A percentile compares a stretch with the other conserved stretches of the same genome.
Conservation (phyloP, 1,284 basidiomycete species). For the Puccinia brachypodii region DNA sequence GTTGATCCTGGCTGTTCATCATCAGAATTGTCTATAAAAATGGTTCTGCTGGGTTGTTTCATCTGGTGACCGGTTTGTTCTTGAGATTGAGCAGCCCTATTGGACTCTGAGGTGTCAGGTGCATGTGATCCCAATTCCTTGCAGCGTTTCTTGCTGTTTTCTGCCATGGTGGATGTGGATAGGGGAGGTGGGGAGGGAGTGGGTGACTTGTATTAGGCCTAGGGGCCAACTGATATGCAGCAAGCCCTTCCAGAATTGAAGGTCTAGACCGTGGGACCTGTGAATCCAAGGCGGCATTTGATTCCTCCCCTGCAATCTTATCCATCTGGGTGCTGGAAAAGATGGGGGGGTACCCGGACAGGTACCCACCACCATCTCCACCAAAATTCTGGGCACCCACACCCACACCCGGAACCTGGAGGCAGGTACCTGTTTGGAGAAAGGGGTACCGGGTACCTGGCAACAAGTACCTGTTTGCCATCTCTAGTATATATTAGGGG, state of each 20-base stretch:
- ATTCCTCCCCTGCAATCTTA: not conserved
- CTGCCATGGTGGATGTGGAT: not conserved
- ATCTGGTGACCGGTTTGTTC: not conserved
- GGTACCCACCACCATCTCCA: not conserved
- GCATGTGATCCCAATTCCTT: not conserved
- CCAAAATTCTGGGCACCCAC: not conserved
- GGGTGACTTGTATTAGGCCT: not conserved
- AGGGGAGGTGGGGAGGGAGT: too few relatives aligned
- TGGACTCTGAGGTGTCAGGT: not conserved
- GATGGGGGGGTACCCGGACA: too few relatives aligned
- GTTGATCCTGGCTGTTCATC: not conserved
- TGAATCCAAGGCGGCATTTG: not conserved
- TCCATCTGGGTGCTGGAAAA: not conserved
- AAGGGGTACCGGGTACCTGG: not conserved
- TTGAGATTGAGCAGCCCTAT: slow-evolving; percentile 1
- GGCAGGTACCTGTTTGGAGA: not conserved
- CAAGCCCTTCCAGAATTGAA: not conserved
- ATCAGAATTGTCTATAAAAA: not conserved
- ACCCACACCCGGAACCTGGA: not conserved
- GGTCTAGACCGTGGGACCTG: not conserved
- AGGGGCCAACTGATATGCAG: not conserved
- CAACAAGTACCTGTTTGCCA: not conserved
- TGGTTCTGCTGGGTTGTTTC: not conserved
- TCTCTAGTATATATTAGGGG: too few relatives aligned
- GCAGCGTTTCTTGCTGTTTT: not conserved